Evolutionary conservation across 108 stramenopile species (phyloP).

Genomic region (Parmales sp.): DNA sequence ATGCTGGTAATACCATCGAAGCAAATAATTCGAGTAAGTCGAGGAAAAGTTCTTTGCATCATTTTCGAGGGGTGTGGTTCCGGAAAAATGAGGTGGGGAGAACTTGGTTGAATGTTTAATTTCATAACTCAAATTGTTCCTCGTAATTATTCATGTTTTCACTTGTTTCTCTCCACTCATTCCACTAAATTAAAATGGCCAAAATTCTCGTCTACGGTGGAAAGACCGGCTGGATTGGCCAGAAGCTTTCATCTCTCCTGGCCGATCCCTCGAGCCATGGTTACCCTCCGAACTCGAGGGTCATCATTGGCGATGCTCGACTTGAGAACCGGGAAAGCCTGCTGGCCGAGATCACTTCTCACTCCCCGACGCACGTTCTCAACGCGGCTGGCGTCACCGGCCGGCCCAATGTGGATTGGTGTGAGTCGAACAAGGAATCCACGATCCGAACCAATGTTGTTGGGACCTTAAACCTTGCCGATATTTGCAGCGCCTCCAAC

Average conservation of each 20-base stretch:
- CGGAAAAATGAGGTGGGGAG: too few relatives aligned
- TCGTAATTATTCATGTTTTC: too few relatives aligned
- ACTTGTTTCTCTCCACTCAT: too few relatives aligned
- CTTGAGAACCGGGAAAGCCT: conserved; percentile 84
- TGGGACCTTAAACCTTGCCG: conserved; percentile 89
- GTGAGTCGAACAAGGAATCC: conserved; percentile 89
- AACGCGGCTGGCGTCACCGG: conserved; percentile 99
- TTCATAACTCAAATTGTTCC: too few relatives aligned
- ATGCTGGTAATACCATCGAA: too few relatives aligned
- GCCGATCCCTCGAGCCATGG: neutral
- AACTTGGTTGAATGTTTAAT: too few relatives aligned
- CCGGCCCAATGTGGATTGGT: conserved; percentile 99
- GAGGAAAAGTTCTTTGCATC: too few relatives aligned
- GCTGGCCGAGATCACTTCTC: conserved; percentile 72
- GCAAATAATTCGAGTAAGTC: too few relatives aligned
- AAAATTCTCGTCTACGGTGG: conserved; percentile 84
- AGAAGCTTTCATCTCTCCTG: conserved; percentile 9
- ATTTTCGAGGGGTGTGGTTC: too few relatives aligned
- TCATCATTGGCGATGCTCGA: conserved; percentile 73
- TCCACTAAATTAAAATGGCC: conserved; percentile 40
- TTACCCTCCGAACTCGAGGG: conserved; percentile 28
- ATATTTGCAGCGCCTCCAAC: conserved; percentile 61
- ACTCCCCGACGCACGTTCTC: conserved; percentile 90
- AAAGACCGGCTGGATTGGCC: conserved; percentile 98
- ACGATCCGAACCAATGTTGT: conserved; percentile 95